A percentile compares a stretch with the other conserved stretches of the same genome.
These are phyloP conservation scores for Peniophora sp. DNA, from an alignment of 1,284 basidiomycete species.

Conservation along the genomic window DNA sequence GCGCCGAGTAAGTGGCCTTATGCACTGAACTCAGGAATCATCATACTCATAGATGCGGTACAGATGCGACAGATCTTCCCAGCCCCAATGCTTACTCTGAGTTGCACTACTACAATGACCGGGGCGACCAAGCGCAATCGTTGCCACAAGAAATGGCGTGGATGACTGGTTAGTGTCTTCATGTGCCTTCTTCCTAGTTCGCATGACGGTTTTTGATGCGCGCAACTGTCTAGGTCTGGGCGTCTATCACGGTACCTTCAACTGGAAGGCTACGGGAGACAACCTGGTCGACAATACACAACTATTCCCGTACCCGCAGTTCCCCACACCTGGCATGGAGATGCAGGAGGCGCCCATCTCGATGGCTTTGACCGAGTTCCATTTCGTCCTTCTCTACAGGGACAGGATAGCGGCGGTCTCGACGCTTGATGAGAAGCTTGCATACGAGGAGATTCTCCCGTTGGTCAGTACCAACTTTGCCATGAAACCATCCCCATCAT, in stretches of 20 bases:
- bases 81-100: slow-evolving; percentile 70
- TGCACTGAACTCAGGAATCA: background rate
- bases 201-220: slow-evolving; percentile 10
- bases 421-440: slow-evolving; percentile 72
- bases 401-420: slow-evolving; percentile 78
- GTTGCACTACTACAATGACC: slow-evolving; percentile 68
- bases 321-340: slow-evolving; percentile 14
- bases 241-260: slow-evolving; percentile 75
- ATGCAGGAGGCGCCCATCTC: slow-evolving; percentile 45
- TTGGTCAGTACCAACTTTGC: slow-evolving; percentile 42
- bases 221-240: slow-evolving; percentile 51
- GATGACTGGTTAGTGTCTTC: slow-evolving; percentile 64
- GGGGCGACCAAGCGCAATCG: slow-evolving; percentile 60
- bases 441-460: slow-evolving; percentile 80
- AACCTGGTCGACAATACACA: slow-evolving; percentile 74
- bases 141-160: slow-evolving; percentile 73
- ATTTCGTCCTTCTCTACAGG: slow-evolving; percentile 82
- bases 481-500: background rate
- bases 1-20: slow-evolving; percentile 61
- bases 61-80: slow-evolving; percentile 83
- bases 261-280: slow-evolving; percentile 60
- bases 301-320: slow-evolving; percentile 57
- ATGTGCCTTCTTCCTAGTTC: slow-evolving; percentile 1
- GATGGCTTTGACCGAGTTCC: slow-evolving; percentile 86
- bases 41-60: background rate